Conservation (phyloP, 768 basidiomycete species). For the Aureoboletus auriporus region DNA sequence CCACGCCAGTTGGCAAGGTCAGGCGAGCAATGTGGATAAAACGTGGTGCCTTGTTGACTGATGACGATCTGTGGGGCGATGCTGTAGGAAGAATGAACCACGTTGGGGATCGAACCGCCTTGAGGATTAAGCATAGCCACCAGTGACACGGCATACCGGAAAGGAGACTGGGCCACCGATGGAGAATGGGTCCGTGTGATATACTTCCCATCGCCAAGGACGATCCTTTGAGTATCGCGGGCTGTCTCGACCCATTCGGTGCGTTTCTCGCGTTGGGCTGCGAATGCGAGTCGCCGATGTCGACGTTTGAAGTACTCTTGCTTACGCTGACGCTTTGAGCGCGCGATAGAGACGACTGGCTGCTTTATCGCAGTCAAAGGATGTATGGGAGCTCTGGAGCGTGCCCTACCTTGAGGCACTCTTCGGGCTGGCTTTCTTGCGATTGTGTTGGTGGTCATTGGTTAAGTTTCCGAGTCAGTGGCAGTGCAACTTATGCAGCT, state of each 20-base stretch:
- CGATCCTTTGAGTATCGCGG: constrained; percentile 34
- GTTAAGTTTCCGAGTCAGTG: not conserved
- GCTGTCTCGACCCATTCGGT: constrained; percentile 33
- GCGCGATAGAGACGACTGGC: constrained; percentile 8
- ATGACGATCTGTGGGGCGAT: constrained; percentile 34
- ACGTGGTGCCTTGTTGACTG: constrained; percentile 35
- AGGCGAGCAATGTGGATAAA: constrained; percentile 37
- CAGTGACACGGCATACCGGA: constrained; percentile 12
- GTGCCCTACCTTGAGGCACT: constrained; percentile 26
- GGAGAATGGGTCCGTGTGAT: constrained; percentile 22
- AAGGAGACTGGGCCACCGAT: constrained; percentile 12
- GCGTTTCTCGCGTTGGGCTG: constrained; percentile 23
- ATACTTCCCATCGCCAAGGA: constrained; percentile 41
- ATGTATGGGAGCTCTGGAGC: constrained; percentile 20
- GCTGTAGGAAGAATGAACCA: constrained; percentile 24
- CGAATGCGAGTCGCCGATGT: constrained; percentile 17
- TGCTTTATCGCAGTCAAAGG: constrained; percentile 25
- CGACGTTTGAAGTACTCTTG: constrained; percentile 20
- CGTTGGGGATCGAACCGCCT: not conserved
- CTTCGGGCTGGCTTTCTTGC: constrained; percentile 18
- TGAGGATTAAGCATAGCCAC: constrained; percentile 4
- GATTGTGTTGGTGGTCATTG: constrained; percentile 13
- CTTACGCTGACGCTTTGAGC: constrained; percentile 19
- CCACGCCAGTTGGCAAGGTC: constrained; percentile 34
- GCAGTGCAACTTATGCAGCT: not conserved